A percentile compares a stretch with the other conserved stretches of the same genome.
These are phyloP conservation scores for Trichoderma sp. DNA, from an alignment of 2,329 filamentous ascomycete genomes.

Conservation along the genomic window DNA sequence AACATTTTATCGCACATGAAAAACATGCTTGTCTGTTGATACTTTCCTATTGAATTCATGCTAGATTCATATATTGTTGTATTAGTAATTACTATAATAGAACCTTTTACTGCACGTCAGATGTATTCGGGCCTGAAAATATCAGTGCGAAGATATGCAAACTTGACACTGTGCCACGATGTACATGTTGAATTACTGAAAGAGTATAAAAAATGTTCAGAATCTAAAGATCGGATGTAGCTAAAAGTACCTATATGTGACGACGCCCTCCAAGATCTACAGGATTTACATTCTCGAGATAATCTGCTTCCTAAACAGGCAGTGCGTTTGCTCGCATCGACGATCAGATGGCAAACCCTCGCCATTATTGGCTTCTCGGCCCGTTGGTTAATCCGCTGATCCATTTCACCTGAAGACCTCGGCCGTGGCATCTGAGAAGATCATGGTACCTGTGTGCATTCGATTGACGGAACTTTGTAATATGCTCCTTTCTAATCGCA, in stretches of 20 bases:
- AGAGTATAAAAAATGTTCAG: no score
- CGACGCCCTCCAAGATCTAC: not conserved
- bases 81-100: not conserved
- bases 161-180: no score
- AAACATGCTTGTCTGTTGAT: not conserved
- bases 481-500: not conserved
- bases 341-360: not conserved
- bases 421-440: not conserved
- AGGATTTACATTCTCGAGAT: not conserved
- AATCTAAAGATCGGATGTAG: no score
- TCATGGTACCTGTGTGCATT: not conserved
- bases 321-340: not conserved
- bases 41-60: no score
- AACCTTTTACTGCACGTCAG: no score
- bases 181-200: not conserved
- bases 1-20: not conserved
- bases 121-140: no score
- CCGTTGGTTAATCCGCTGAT: not conserved
- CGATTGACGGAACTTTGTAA: not conserved
- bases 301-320: not conserved
- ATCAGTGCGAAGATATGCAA: no score
- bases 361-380: not conserved
- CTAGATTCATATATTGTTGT: no score
- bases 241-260: no score
- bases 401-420: not conserved